These are phyloP conservation scores for Erigeron philadelphicus DNA, from an alignment of 140 eudicot genomes.

Conservation along the genomic window DNA sequence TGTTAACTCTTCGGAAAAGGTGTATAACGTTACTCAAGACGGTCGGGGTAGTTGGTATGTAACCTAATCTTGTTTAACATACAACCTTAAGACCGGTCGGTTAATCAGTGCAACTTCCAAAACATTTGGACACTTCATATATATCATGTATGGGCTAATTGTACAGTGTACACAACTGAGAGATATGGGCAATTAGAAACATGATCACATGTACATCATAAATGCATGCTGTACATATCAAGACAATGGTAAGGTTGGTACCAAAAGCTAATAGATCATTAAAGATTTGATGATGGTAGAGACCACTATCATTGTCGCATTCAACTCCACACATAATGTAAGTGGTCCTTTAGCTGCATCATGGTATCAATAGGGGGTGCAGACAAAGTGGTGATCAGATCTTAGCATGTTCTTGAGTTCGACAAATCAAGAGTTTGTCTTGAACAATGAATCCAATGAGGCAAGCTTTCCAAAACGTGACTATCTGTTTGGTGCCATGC, in stretches of 20 bases:
- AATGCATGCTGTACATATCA: not conserved
- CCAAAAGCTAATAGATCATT: not conserved
- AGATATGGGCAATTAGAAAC: not conserved
- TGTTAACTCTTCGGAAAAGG: too few relatives aligned
- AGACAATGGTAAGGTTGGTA: not conserved
- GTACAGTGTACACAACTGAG: not conserved
- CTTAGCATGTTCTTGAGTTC: not conserved
- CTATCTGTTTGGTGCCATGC: too few relatives aligned
- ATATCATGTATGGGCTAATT: not conserved
- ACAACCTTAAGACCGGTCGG: conserved; percentile 1
- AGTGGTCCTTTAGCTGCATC: conserved; percentile 16
- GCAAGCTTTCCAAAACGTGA: not conserved
- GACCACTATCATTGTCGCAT: conserved; percentile 14
- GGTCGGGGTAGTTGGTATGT: too few relatives aligned
- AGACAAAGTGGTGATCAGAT: conserved; percentile 6
- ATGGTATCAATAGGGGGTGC: not conserved
- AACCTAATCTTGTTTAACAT: not conserved
- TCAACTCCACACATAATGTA: not conserved
- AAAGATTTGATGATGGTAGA: not conserved
- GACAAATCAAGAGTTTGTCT: conserved; percentile 15
- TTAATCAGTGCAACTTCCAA: not conserved
- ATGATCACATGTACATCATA: conserved; percentile 14
- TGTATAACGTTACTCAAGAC: too few relatives aligned
- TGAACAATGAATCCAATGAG: not conserved
- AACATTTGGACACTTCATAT: not conserved